phyloP scores from a whole-genome alignment of 2,329 filamentous ascomycete genomes.

The Botryotinia calthae region DNA sequence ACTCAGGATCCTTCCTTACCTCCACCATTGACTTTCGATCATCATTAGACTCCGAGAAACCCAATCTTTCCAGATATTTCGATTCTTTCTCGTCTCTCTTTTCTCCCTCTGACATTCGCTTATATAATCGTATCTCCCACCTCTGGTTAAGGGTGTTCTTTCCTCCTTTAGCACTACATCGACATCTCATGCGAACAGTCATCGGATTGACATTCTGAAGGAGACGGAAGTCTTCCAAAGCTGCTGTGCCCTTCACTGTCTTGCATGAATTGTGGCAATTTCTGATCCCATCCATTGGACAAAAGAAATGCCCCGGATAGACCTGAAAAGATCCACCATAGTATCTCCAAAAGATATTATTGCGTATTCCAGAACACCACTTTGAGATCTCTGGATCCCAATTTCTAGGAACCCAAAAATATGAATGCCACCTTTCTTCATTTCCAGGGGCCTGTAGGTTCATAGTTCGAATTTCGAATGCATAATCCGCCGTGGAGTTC shows the following conservation, averaged over 20 bases:
- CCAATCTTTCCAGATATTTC: neutral
- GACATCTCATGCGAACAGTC: neutral
- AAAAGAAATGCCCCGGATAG: neutral
- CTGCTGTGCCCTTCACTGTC: neutral
- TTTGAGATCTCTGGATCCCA: neutral
- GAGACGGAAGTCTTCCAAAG: neutral
- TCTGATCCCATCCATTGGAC: neutral
- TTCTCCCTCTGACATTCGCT: neutral
- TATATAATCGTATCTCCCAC: neutral
- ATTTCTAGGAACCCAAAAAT: neutral
- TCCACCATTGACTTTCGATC: neutral
- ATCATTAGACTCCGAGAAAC: neutral
- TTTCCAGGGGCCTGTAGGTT: neutral
- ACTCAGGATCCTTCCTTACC: neutral
- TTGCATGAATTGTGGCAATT: neutral
- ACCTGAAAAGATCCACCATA: neutral
- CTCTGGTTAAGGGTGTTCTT: neutral
- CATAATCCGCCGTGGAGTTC: neutral
- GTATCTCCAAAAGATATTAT: neutral
- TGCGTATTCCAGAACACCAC: neutral
- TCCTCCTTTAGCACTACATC: neutral
- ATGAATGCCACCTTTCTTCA: neutral
- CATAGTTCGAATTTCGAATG: neutral
- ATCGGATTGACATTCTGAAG: neutral
- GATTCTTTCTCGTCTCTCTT: neutral